A percentile compares a stretch with the other conserved stretches of the same genome.
These are phyloP conservation scores for Chlorociboria aeruginascens DNA, from an alignment of 495 filamentous ascomycete species.

Conservation along the genomic window DNA sequence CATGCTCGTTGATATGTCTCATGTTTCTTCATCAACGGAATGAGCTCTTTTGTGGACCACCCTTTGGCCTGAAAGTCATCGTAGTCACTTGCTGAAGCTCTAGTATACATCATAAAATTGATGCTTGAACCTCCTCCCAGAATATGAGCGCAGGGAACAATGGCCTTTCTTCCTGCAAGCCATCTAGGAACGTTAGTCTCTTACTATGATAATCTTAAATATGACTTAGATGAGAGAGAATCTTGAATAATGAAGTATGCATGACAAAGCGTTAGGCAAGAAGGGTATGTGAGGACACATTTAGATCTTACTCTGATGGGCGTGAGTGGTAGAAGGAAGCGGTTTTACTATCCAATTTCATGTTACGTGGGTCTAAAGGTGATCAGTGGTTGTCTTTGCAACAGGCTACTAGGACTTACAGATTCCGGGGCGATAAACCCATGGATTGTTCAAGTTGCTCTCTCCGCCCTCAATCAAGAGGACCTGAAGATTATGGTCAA, in stretches of 20 bases:
- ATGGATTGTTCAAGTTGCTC: slow-evolving; percentile 73
- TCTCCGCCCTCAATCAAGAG: slow-evolving; percentile 71
- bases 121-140: slow-evolving; percentile 70
- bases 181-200: slow-evolving; percentile 20
- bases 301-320: slow-evolving; percentile 39
- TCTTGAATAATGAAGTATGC: too few species aligned
- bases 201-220: too few species aligned
- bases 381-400: not conserved
- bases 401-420: slow-evolving; percentile 20
- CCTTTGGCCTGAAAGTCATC: slow-evolving; percentile 76
- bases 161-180: slow-evolving; percentile 56
- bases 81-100: slow-evolving; percentile 71
- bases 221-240: too few species aligned
- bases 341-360: slow-evolving; percentile 80
- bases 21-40: slow-evolving; percentile 74
- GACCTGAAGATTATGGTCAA: slow-evolving; percentile 71
- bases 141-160: slow-evolving; percentile 71
- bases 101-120: slow-evolving; percentile 86
- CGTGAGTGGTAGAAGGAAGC: slow-evolving; percentile 73
- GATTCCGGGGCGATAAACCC: slow-evolving; percentile 69
- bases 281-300: too few species aligned
- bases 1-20: slow-evolving; percentile 72
- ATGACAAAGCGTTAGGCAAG: too few species aligned
- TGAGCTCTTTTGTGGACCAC: slow-evolving; percentile 66
- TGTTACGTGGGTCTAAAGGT: slow-evolving; percentile 47